phyloP scores from a whole-genome alignment of 148 eudicot species.

The Selenicereus undatus region DNA sequence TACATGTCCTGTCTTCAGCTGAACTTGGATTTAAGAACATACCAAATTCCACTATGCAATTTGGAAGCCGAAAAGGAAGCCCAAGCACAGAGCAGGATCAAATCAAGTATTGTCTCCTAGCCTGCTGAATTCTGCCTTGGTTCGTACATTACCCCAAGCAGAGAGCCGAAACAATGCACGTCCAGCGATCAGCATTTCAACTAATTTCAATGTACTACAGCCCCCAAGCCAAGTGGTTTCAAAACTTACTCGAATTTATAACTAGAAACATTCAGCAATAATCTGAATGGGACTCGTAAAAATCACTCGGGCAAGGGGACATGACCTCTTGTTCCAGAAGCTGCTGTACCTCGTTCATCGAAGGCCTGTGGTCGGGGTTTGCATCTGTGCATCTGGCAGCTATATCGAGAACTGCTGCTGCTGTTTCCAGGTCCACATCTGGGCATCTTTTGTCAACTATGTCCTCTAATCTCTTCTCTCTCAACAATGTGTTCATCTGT shows the following conservation, averaged over 20 bases:
- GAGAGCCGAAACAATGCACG: neutral
- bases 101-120: neutral
- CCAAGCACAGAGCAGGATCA: neutral
- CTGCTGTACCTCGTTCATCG: slow-evolving; percentile 81
- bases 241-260: neutral
- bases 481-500: slow-evolving; percentile 70
- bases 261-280: slow-evolving; percentile 32
- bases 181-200: neutral
- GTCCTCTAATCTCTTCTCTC: slow-evolving; percentile 56
- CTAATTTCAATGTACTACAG: slow-evolving; percentile 23
- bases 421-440: slow-evolving; percentile 60
- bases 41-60: neutral
- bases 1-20: neutral
- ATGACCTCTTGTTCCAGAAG: slow-evolving; percentile 83
- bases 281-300: slow-evolving; percentile 92
- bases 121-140: neutral
- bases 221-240: slow-evolving; percentile 8
- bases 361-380: slow-evolving; percentile 69
- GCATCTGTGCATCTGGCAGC: slow-evolving; percentile 74
- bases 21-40: neutral
- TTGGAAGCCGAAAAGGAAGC: neutral
- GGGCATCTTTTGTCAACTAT: slow-evolving; percentile 65
- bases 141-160: neutral
- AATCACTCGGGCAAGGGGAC: slow-evolving; percentile 91
- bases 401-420: slow-evolving; percentile 71